phyloP scores from a whole-genome alignment of 495 filamentous ascomycete species.

The Aspergillus biplanus region DNA sequence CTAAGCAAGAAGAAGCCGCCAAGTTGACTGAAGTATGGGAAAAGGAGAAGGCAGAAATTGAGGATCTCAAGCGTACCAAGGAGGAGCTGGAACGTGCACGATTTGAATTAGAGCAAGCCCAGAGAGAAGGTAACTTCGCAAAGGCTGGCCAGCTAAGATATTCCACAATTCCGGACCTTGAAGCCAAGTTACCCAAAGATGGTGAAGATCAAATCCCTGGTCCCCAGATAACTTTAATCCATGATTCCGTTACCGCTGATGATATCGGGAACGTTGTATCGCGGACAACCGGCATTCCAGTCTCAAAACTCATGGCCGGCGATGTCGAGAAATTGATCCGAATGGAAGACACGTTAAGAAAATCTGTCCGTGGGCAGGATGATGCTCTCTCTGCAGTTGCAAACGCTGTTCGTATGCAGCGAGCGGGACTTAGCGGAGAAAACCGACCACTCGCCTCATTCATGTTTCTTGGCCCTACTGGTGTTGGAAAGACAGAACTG shows the following conservation, averaged over 20 bases:
- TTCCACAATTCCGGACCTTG: conserved; percentile 78
- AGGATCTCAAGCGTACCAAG: conserved; percentile 82
- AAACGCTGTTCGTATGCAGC: conserved; percentile 91
- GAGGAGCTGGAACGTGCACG: conserved; percentile 81
- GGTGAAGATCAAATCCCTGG: conserved; percentile 48
- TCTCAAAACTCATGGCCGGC: conserved; percentile 86
- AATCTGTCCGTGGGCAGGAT: conserved; percentile 89
- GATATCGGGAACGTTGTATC: conserved; percentile 94
- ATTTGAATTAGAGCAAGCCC: conserved; percentile 83
- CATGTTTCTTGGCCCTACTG: conserved; percentile 97
- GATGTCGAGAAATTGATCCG: conserved; percentile 89
- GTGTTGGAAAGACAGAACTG: conserved; percentile 95
- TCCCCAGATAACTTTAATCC: conserved; percentile 65
- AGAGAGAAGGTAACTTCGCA: conserved; percentile 88
- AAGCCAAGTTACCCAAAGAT: conserved; percentile 80
- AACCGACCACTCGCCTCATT: conserved; percentile 91
- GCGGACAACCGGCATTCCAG: conserved; percentile 87
- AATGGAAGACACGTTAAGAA: conserved; percentile 89
- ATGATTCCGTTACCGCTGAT: conserved; percentile 90
- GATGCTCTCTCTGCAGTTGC: conserved; percentile 89
- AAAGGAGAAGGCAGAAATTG: conserved; percentile 82
- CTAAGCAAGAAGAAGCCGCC: conserved; percentile 69
- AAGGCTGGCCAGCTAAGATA: conserved; percentile 87
- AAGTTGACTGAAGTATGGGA: conserved; percentile 82
- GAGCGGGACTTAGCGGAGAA: conserved; percentile 87